A percentile compares a stretch with the other conserved stretches of the same genome.
phyloP scores from a whole-genome alignment of 2,329 filamentous ascomycete genomes.

The Corynespora cassiicola region DNA sequence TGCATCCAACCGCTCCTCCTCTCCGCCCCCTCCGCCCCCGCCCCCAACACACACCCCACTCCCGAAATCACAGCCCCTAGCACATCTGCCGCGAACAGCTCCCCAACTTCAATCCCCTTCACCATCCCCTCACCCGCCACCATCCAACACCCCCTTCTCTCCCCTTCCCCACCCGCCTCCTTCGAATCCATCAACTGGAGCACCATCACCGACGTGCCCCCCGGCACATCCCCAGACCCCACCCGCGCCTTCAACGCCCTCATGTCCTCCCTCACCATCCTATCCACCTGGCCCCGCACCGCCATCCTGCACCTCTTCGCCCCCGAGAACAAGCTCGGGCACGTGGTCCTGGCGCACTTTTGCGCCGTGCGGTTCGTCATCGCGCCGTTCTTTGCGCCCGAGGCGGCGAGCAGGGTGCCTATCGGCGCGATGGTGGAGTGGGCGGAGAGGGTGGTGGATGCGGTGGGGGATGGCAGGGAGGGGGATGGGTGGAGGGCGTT shows the following conservation, averaged over 20 bases:
- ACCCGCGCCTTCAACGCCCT: slow-evolving; percentile 19
- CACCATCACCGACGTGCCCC: slow-evolving; percentile 9
- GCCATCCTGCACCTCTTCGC: slow-evolving; percentile 20
- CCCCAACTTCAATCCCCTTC: no score
- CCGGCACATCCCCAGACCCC: slow-evolving; percentile 6
- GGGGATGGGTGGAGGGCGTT: slow-evolving; percentile 36
- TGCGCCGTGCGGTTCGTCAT: slow-evolving; percentile 20
- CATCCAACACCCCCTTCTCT: no score
- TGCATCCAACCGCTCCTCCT: slow-evolving; percentile 17
- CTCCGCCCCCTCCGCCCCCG: not conserved
- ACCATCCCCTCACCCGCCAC: not conserved
- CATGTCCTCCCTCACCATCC: slow-evolving; percentile 19
- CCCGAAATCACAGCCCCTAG: no score
- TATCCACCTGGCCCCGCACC: slow-evolving; percentile 26
- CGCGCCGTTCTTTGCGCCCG: slow-evolving; percentile 17
- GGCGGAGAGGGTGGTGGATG: slow-evolving; percentile 43
- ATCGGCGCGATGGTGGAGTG: slow-evolving; percentile 41
- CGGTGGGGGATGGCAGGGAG: slow-evolving; percentile 26
- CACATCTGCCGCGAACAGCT: no score
- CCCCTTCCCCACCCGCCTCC: no score
- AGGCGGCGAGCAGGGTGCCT: slow-evolving; percentile 15
- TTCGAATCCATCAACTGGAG: slow-evolving; percentile 15
- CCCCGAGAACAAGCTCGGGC: slow-evolving; percentile 17
- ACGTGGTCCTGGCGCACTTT: slow-evolving; percentile 24
- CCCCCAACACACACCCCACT: not conserved